These are phyloP conservation scores for Breynia disticha DNA, from an alignment of 441 rosid species.

Conservation along the genomic window DNA sequence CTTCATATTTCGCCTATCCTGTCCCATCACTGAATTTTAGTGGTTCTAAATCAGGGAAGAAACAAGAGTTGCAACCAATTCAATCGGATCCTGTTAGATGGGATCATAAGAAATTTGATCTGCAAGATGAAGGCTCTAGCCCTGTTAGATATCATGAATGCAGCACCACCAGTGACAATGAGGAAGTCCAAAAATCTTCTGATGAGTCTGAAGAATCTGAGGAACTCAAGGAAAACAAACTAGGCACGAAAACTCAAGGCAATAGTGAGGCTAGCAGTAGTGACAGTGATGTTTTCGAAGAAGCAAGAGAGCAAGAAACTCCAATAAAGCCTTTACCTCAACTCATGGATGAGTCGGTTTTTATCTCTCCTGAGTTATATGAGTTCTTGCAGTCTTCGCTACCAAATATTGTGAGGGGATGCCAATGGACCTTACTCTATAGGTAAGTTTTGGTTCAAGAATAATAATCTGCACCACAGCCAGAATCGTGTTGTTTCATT, in stretches of 20 bases:
- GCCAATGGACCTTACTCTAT: constrained; percentile 79
- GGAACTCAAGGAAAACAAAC: constrained; percentile 15
- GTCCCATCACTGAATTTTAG: constrained; percentile 29
- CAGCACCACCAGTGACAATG: constrained; percentile 15
- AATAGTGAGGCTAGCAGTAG: constrained; percentile 25
- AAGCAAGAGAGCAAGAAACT: constrained; percentile 32
- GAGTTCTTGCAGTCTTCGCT: constrained; percentile 70
- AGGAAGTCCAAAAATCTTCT: constrained; percentile 10
- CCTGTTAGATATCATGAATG: constrained; percentile 22
- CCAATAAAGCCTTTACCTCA: constrained; percentile 29
- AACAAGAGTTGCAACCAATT: constrained; percentile 22
- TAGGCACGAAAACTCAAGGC: constrained; percentile 6
- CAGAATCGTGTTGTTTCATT: constrained; percentile 9
- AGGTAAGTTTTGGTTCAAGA: constrained; percentile 41
- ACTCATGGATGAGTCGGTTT: constrained; percentile 50
- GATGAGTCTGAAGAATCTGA: constrained; percentile 11
- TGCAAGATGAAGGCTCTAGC: constrained; percentile 15
- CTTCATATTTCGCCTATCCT: constrained; percentile 47
- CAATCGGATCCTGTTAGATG: constrained; percentile 29
- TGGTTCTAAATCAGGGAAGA: constrained; percentile 31
- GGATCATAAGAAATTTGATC: constrained; percentile 25
- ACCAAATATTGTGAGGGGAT: constrained; percentile 82
- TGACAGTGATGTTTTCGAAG: constrained; percentile 37
- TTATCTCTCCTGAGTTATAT: constrained; percentile 54
- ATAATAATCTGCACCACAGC: constrained; percentile 9